Evolutionary conservation across 2,329 filamentous ascomycete species (phyloP), one percentile per base, ranked within the genome.

Genomic region (Sarocladiaceae sp.): DNA sequence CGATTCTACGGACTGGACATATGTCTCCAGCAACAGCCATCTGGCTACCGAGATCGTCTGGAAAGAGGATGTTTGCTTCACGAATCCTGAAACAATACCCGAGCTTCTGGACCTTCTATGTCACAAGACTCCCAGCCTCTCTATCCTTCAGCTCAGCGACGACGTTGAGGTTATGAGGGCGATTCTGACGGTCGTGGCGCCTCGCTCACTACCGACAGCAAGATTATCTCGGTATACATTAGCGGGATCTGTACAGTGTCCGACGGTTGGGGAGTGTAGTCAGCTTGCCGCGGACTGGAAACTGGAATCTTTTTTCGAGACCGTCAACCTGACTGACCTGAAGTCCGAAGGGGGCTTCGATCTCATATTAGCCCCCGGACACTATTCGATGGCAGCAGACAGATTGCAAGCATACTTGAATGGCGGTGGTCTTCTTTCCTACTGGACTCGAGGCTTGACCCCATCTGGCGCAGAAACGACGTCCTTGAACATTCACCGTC

Each of bases 21-120:
- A 73, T 48, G 51, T 78, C 7, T 68, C 72, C 0, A 71, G 67
- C 19, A 65, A 75, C 49, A 68, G 66, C 24, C 69, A 69, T 16
- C 59, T 78, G 1, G 74, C 70, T 45, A 70, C 68, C 2, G 58
- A 73, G 48, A 60, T 78, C 40, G 49, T 63, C 2, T 78, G 74
- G 74, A 59, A 67, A 16, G 55, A 66, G 43, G 64, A 72, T 44
- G 51, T 57, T 6, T 45, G 50, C 2, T 62, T 55, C 9, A 48
- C 57, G 1, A 47, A 48, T 1, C 48, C 57, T 1, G 33, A 34
- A 1, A 50, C 6, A 5, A 43, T 63, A 6, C 42, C 44, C 2
- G 50, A 59, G 1, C 48, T 68, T 11, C 44, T 70, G 1, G 49
- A 53, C 1, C 45, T 64, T 0, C 47, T 68, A 15, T 61, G 61